Evolutionary conservation across 2,329 filamentous ascomycete species (phyloP).

Genomic region (Trichophyton equinum): DNA sequence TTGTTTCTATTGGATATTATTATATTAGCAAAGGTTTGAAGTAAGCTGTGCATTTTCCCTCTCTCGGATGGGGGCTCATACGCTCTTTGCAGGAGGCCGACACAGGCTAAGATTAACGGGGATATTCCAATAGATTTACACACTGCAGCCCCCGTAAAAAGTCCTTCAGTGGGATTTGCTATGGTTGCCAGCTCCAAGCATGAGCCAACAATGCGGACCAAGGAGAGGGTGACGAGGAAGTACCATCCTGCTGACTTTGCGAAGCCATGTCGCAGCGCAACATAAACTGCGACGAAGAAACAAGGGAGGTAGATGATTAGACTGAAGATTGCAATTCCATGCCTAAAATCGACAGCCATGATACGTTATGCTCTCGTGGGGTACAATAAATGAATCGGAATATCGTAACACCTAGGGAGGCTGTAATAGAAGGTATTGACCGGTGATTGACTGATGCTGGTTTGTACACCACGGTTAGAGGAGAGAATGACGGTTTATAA

Average conservation of each 20-base stretch:
- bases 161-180: conserved; percentile 26
- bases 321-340: conserved; percentile 23
- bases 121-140: conserved; percentile 40
- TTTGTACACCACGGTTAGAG: not conserved
- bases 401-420: not conserved
- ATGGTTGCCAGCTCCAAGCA: conserved; percentile 40
- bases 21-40: not conserved
- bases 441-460: not conserved
- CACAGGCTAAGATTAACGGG: conserved; percentile 35
- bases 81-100: conserved; percentile 34
- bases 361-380: not conserved
- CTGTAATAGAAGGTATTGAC: not conserved
- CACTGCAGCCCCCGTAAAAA: conserved; percentile 32
- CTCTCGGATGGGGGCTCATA: conserved; percentile 12
- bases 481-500: not conserved
- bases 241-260: conserved; percentile 40
- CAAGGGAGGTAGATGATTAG: conserved; percentile 28
- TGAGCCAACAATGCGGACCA: conserved; percentile 41
- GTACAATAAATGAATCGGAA: not conserved
- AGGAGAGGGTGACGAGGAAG: conserved; percentile 41
- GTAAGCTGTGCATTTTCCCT: not conserved
- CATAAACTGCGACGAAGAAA: conserved; percentile 19
- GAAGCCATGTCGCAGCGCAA: conserved; percentile 29
- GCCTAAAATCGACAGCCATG: conserved; percentile 20
- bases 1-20: not conserved